Base-by-base conservation (phyloP, 1,284 basidiomycete species). In the Trametes polyzona region DNA sequence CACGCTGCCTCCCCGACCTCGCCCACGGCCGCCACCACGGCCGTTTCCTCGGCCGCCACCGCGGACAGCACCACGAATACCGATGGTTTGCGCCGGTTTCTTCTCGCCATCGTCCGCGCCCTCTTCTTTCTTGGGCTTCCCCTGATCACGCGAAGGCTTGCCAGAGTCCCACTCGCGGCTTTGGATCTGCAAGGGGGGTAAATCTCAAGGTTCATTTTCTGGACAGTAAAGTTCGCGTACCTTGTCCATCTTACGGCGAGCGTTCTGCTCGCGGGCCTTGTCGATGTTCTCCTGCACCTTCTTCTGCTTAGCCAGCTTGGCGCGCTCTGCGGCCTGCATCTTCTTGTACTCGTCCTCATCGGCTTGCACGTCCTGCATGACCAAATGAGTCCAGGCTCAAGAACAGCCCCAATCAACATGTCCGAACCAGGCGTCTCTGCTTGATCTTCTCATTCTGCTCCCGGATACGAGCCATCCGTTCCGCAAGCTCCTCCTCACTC, bases 361-460 rank as follows among this genome's bases (percentile, higher is more conserved):
- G 35, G 88, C 88, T 73, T 84, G 78, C 12, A 92, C 87, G 63
- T 90, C 86, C 88, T 90, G 57, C 44, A 33, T n/a, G 32, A 9
- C 36, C 35, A 33, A 17, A 30, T 54, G 24, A 54, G 52, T 46
- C 46, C 36, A 5, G 50, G 47, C 54, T 40, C 47, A 30, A 30
- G 19, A 44, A 23, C 47, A 41, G 14, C 32, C 19, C 24, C 17
- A 35, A 36, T 32, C 48, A 30, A 17, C 12, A 40, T 46, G 19
- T 43, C 63, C 77, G 65, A 65, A 88, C 90, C 73, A 83, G 65
- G 68, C 87, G 78, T 56, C 90, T 79, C 68, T 88, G 87, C 66
- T 90, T 91, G 64, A 92, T 92, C 76, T 86, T 89, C 72, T 89
- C 88, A 66, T 92, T 92, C 72, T 91, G 86, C 65, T 88, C 82